Evolutionary conservation across 441 rosid species (phyloP).

Genomic region (Gossypium trilobum): DNA sequence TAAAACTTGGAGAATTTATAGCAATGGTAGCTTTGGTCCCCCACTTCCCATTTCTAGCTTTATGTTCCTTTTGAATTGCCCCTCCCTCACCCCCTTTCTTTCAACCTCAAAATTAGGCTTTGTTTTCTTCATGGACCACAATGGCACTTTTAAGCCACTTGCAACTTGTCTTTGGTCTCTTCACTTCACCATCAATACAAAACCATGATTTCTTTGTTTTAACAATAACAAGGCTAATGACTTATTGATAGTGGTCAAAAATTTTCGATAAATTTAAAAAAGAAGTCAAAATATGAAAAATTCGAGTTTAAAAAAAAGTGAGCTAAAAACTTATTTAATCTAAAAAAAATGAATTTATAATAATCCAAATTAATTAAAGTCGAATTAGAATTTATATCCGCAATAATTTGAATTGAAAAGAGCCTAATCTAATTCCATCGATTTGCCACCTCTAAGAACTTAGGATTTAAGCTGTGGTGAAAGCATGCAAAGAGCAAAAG

Average conservation of each 20-base stretch:
- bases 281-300: too few species aligned
- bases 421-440: too few species aligned
- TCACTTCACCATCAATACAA: background rate
- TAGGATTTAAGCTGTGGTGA: too few species aligned
- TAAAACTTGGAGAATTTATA: background rate
- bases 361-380: too few species aligned
- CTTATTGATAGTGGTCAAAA: background rate
- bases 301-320: too few species aligned
- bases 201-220: background rate
- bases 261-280: too few species aligned
- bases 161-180: background rate
- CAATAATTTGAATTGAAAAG: too few species aligned
- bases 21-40: background rate
- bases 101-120: conserved; percentile 27
- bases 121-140: conserved; percentile 39
- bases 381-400: too few species aligned
- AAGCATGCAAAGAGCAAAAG: too few species aligned
- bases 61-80: background rate
- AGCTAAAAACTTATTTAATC: too few species aligned
- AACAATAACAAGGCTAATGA: background rate
- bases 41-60: background rate
- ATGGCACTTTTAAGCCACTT: conserved; percentile 34
- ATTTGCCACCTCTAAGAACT: too few species aligned
- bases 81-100: background rate
- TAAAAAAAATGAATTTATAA: too few species aligned